A percentile compares a stretch with the other conserved stretches of the same genome.
phyloP scores from a whole-genome alignment of 176 grass and related monocot species.

The Avena sativa region DNA sequence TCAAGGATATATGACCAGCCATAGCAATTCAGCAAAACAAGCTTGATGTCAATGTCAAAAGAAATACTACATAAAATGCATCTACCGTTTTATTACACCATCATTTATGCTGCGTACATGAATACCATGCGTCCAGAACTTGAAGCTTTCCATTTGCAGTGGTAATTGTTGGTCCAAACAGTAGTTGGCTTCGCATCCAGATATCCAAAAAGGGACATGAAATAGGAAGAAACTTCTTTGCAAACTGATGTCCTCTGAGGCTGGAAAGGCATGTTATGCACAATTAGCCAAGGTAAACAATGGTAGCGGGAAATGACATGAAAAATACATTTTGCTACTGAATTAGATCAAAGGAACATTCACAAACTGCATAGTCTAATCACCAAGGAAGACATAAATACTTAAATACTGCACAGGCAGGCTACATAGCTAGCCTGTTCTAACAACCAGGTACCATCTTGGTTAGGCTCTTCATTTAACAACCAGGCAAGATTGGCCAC shows the following conservation, averaged over 20 bases:
- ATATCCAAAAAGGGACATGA: conserved; percentile 83
- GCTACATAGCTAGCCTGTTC: background rate
- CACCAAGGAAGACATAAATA: background rate
- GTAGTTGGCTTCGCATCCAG: conserved; percentile 42
- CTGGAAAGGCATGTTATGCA: conserved; percentile 52
- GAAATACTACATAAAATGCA: background rate
- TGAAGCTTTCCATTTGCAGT: background rate
- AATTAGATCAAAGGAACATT: conserved; percentile 28
- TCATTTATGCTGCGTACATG: conserved; percentile 9
- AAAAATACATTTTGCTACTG: conserved; percentile 4
- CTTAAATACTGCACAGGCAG: conserved; percentile 22
- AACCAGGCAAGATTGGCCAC: background rate
- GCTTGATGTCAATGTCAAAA: conserved; percentile 13
- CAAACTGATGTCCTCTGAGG: conserved; percentile 87
- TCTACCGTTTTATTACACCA: background rate
- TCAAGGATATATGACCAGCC: background rate
- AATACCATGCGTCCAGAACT: background rate
- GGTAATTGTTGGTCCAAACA: conserved; percentile 35
- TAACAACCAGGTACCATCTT: conserved; percentile 26
- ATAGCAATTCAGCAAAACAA: background rate
- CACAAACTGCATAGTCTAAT: conserved; percentile 2
- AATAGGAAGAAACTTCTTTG: conserved; percentile 87
- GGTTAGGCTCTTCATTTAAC: conserved; percentile 25
- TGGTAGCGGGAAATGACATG: conserved; percentile 16
- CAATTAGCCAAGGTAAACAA: conserved; percentile 36